Evolutionary conservation across 352 stramenopile species (phyloP).

Genomic region (Phytophthora vignae): DNA sequence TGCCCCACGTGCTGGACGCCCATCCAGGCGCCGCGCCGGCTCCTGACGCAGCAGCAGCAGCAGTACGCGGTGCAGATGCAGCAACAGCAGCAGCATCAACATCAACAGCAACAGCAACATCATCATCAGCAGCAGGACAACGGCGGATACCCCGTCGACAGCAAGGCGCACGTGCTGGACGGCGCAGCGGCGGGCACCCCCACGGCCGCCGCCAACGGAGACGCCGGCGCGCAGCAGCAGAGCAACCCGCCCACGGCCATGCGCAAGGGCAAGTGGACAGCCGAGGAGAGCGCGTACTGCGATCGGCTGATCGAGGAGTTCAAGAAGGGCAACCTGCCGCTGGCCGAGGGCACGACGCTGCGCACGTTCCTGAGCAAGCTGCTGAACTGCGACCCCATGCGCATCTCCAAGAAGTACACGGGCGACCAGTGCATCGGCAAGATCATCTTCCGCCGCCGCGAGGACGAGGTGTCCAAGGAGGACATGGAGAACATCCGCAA

Average conservation of each 20-base stretch:
- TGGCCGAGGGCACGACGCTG: constrained; percentile 97
- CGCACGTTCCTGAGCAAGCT: constrained; percentile 98
- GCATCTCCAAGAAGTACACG: constrained; percentile 99
- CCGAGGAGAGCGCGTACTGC: constrained; percentile 97
- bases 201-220: constrained; percentile 9
- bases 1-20: constrained; percentile 80
- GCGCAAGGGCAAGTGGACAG: constrained; percentile 96
- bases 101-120: neutral
- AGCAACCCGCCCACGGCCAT: constrained; percentile 48
- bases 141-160: constrained; percentile 24
- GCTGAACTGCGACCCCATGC: constrained; percentile 99
- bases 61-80: constrained; percentile 31
- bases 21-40: constrained; percentile 66
- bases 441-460: constrained; percentile 77
- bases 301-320: constrained; percentile 98
- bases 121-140: neutral
- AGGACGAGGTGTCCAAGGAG: constrained; percentile 81
- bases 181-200: constrained; percentile 7
- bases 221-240: constrained; percentile 2
- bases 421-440: constrained; percentile 99
- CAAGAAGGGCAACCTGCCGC: constrained; percentile 96
- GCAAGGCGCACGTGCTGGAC: constrained; percentile 37
- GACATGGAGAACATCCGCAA: constrained; percentile 82
- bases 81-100: neutral
- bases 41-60: constrained; percentile 42